Conservation (phyloP, 352 stramenopile genomes). For the Phytopythium sindhum region DNA sequence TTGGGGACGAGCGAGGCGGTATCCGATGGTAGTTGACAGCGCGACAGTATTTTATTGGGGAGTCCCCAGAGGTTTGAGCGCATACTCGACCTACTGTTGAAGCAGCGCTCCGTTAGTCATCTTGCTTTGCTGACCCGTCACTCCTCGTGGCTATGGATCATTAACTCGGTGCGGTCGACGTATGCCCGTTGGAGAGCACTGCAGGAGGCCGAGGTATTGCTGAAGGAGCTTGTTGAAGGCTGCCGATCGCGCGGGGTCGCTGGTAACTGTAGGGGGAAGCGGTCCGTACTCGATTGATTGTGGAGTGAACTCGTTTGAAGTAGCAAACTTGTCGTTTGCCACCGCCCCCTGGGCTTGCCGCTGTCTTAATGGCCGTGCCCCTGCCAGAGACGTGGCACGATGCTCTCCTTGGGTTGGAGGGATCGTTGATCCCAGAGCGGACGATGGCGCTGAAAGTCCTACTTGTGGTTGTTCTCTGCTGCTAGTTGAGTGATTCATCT, state of each 20-base stretch:
- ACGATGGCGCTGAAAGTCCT: not conserved
- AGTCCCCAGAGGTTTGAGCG: too few relatives aligned
- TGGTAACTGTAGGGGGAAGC: not conserved
- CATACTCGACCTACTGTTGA: too few relatives aligned
- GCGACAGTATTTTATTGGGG: too few relatives aligned
- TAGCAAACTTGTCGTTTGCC: not conserved
- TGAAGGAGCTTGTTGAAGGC: conserved; percentile 35
- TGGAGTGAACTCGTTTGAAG: not conserved
- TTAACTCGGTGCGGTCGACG: not conserved
- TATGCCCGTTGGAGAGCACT: conserved; percentile 14
- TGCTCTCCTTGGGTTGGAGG: not conserved
- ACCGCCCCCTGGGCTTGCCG: not conserved
- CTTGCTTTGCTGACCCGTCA: too few relatives aligned
- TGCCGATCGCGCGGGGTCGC: conserved; percentile 11
- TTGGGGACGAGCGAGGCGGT: too few relatives aligned
- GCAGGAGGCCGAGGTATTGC: conserved; percentile 46
- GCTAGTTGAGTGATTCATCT: not conserved
- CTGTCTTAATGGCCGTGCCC: not conserved
- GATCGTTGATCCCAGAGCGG: not conserved
- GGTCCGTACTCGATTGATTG: not conserved
- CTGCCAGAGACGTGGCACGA: too few relatives aligned
- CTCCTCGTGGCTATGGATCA: not conserved
- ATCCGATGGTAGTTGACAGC: too few relatives aligned
- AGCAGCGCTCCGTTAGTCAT: too few relatives aligned
- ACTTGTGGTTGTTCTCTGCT: not conserved